phyloP scores from a whole-genome alignment of 306 rosid species.

The Biancaea sappan region DNA sequence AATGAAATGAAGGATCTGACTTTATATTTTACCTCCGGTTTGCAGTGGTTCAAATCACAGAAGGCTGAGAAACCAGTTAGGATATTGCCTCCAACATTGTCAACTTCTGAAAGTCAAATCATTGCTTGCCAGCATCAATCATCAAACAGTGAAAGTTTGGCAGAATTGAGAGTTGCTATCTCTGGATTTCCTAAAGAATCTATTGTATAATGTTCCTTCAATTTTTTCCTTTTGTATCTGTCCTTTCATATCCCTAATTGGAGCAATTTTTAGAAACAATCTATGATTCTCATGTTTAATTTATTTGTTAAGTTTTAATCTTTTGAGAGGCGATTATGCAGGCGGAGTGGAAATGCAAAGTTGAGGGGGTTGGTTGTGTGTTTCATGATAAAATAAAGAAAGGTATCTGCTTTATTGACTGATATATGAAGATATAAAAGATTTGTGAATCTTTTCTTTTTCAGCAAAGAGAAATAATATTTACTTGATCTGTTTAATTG shows the following conservation, averaged over 20 bases:
- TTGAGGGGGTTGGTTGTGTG: conserved; percentile 63
- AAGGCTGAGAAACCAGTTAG: conserved; percentile 70
- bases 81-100: conserved; percentile 60
- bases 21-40: conserved; percentile 32
- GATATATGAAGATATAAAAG: conserved; percentile 11
- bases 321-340: conserved; percentile 47
- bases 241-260: not conserved
- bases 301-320: conserved; percentile 32
- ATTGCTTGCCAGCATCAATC: conserved; percentile 51
- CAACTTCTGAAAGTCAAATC: conserved; percentile 55
- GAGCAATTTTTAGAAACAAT: conserved; percentile 16
- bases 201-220: conserved; percentile 52
- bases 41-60: conserved; percentile 95
- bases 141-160: conserved; percentile 58
- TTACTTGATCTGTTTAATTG: conserved; percentile 40
- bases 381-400: conserved; percentile 85
- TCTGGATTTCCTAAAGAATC: conserved; percentile 64
- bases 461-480: not conserved
- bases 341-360: conserved; percentile 75
- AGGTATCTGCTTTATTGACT: conserved; percentile 50
- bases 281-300: conserved; percentile 16
- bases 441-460: not conserved
- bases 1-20: conserved; percentile 25
- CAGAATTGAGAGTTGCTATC: conserved; percentile 70
- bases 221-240: conserved; percentile 7